Conservation (phyloP, 2,329 filamentous ascomycete species). For the Chaetomium globosum region DNA sequence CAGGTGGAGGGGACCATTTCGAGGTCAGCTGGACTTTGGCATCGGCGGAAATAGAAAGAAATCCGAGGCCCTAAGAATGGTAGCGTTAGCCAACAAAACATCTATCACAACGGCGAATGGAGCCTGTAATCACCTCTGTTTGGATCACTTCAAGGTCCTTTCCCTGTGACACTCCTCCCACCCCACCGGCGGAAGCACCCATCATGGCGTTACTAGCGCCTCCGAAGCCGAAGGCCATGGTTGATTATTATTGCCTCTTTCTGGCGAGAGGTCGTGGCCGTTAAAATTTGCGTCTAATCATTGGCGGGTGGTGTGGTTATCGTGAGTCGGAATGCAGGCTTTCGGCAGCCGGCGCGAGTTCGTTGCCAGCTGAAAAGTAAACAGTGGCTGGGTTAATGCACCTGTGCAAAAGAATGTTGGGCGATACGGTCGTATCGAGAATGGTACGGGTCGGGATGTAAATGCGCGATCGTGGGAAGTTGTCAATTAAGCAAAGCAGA, state of each 20-base stretch:
- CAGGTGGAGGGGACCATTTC: constrained; percentile 75
- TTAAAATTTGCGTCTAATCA: constrained; percentile 38
- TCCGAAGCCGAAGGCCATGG: constrained; percentile 68
- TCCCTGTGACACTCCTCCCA: constrained; percentile 52
- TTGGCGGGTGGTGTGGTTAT: constrained; percentile 30
- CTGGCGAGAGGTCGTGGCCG: constrained; percentile 40
- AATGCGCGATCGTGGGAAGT: neutral
- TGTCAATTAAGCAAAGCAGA: neutral
- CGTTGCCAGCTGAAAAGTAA: neutral
- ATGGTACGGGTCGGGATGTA: neutral
- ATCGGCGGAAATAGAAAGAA: constrained; percentile 77
- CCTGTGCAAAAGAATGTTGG: neutral
- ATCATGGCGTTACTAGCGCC: constrained; percentile 48
- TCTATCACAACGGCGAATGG: constrained; percentile 8
- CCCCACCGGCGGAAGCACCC: constrained; percentile 45
- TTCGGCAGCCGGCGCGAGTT: constrained; percentile 1
- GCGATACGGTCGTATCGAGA: neutral
- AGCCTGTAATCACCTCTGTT: constrained; percentile 65
- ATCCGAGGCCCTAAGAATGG: constrained; percentile 67
- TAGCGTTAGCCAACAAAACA: constrained; percentile 31
- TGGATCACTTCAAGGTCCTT: constrained; percentile 75
- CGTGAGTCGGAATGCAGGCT: constrained; percentile 11
- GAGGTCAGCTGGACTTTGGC: constrained; percentile 79
- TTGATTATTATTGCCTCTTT: constrained; percentile 44
- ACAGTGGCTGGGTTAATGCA: neutral